Evolutionary conservation across 495 filamentous ascomycete genomes (phyloP).

Genomic region (Aspergillus asperescens): DNA sequence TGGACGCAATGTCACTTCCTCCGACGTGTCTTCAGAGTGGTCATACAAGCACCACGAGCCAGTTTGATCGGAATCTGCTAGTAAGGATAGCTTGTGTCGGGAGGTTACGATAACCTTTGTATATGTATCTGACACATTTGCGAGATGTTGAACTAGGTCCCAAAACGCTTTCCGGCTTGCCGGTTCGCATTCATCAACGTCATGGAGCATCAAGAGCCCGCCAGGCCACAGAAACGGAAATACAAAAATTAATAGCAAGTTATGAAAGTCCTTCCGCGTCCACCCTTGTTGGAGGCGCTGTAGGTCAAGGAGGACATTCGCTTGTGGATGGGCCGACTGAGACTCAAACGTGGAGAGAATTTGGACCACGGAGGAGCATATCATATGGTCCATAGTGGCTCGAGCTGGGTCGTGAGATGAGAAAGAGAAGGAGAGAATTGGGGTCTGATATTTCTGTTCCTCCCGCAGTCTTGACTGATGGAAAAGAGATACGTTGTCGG

Average conservation of each 20-base stretch:
- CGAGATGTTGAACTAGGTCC: neutral
- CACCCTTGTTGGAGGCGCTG: neutral
- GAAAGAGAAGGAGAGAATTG: neutral
- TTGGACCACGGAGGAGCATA: neutral
- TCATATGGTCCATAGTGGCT: neutral
- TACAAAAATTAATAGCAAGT: neutral
- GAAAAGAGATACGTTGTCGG: neutral
- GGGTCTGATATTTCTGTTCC: neutral
- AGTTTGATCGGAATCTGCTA: neutral
- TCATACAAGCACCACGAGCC: neutral
- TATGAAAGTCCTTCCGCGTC: neutral
- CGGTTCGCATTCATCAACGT: neutral
- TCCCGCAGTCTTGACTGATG: neutral
- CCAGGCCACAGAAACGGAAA: neutral
- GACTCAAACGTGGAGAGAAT: neutral
- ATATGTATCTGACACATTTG: neutral
- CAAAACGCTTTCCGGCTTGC: neutral
- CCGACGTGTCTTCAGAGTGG: neutral
- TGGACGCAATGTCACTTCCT: neutral
- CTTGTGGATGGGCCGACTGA: too few species aligned
- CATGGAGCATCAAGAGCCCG: neutral
- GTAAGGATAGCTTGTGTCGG: neutral
- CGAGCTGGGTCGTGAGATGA: neutral
- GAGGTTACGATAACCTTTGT: neutral
- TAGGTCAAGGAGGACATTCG: neutral